Percentiles rank a stretch among this genome's conserved stretches.
Conservation (phyloP, 225 moss, liverwort and hornwort genomes). For the Ulota crispa region DNA sequence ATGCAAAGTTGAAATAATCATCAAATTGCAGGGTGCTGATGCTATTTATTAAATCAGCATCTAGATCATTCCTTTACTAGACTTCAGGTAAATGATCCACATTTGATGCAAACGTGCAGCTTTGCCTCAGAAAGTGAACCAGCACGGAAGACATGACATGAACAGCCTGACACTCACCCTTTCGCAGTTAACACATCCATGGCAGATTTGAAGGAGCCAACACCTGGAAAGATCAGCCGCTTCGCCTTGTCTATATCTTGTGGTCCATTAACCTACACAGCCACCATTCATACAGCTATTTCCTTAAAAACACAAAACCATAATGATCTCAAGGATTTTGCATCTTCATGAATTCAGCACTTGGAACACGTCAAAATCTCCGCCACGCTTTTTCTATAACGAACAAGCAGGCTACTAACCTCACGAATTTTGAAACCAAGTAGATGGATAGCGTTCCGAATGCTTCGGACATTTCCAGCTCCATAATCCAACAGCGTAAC, state of each 20-base stretch:
- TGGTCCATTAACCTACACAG: slow-evolving; percentile 40
- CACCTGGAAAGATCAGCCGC: slow-evolving; percentile 88
- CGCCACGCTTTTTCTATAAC: background rate
- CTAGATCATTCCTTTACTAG: background rate
- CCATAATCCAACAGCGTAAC: slow-evolving; percentile 95
- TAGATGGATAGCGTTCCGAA: slow-evolving; percentile 90
- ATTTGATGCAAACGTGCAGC: slow-evolving; percentile 4
- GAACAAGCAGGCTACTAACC: slow-evolving; percentile 34
- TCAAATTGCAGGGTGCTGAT: background rate
- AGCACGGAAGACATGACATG: background rate
- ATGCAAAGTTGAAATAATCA: slow-evolving; percentile 4
- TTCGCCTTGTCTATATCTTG: slow-evolving; percentile 78
- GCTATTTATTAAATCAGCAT: background rate
- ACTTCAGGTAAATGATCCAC: background rate
- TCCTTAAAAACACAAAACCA: background rate
- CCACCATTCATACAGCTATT: slow-evolving; percentile 5
- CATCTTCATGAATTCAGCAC: background rate
- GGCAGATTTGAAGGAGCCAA: slow-evolving; percentile 82
- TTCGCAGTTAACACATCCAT: slow-evolving; percentile 68
- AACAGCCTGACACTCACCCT: slow-evolving; percentile 54
- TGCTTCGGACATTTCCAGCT: slow-evolving; percentile 95
- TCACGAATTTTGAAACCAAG: slow-evolving; percentile 82
- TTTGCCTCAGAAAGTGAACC: background rate
- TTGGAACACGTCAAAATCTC: background rate
- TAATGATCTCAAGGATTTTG: background rate